A percentile compares a stretch with the other conserved stretches of the same genome.
phyloP scores from a whole-genome alignment of 2,329 filamentous ascomycete species.

The Verruconis gallopava region DNA sequence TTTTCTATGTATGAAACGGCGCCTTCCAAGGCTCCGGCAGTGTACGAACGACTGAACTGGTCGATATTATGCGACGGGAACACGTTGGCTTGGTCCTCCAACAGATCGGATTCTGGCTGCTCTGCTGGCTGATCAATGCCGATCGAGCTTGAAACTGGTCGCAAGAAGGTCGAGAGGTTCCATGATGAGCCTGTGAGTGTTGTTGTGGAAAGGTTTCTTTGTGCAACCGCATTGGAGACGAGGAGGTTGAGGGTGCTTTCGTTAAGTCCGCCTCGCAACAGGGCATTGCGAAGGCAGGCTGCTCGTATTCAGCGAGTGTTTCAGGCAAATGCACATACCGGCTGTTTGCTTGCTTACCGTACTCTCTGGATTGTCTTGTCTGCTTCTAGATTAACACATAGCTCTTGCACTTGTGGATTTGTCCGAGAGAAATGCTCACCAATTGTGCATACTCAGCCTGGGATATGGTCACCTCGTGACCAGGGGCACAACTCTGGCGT shows the following conservation, averaged over 20 bases:
- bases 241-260: slow-evolving; percentile 36
- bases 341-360: slow-evolving; percentile 36
- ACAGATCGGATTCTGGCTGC: too few relatives aligned
- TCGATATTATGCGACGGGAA: slow-evolving; percentile 12
- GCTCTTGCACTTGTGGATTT: too few relatives aligned
- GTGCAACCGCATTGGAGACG: slow-evolving; percentile 21
- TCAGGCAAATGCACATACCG: background rate
- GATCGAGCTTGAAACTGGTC: too few relatives aligned
- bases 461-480: slow-evolving; percentile 25
- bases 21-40: slow-evolving; percentile 15
- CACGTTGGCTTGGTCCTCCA: too few relatives aligned
- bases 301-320: slow-evolving; percentile 3
- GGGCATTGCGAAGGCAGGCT: slow-evolving; percentile 36
- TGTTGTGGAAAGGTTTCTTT: too few relatives aligned
- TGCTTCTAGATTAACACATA: too few relatives aligned
- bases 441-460: slow-evolving; percentile 50
- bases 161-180: slow-evolving; percentile 13
- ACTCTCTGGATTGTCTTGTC: slow-evolving; percentile 29
- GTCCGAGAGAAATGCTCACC: too few relatives aligned
- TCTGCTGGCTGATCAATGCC: too few relatives aligned
- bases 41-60: slow-evolving; percentile 13
- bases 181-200: slow-evolving; percentile 13
- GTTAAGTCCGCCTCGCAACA: slow-evolving; percentile 38
- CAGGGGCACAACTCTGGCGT: background rate
- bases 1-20: slow-evolving; percentile 8